These are phyloP conservation scores for Gentiana macrophylla DNA, from an alignment of 257 asterid species.

Conservation along the genomic window DNA sequence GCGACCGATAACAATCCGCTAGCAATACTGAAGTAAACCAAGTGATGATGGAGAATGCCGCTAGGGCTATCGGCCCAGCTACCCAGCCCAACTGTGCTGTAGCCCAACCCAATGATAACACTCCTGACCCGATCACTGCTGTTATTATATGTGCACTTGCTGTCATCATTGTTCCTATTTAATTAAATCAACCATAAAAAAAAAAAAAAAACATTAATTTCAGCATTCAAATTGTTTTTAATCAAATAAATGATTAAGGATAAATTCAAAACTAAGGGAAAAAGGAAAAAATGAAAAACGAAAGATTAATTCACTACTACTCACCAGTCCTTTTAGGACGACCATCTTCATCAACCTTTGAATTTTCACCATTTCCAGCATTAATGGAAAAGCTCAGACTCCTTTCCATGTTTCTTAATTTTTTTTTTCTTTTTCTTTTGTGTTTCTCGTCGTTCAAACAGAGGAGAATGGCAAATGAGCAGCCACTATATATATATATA, in stretches of 20 bases:
- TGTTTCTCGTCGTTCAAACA: too few species aligned
- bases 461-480: too few species aligned
- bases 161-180: constrained; percentile 38
- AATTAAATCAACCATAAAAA: not conserved
- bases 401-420: not conserved
- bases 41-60: constrained; percentile 40
- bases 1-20: constrained; percentile 48
- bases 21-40: constrained; percentile 46
- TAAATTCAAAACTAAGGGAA: not conserved
- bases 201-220: not conserved
- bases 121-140: constrained; percentile 74
- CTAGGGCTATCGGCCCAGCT: constrained; percentile 46
- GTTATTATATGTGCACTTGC: constrained; percentile 63
- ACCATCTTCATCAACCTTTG: constrained; percentile 44
- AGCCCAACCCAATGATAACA: constrained; percentile 75
- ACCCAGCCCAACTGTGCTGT: constrained; percentile 69
- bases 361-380: not conserved
- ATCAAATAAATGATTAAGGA: not conserved
- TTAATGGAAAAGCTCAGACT: not conserved
- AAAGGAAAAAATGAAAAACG: not conserved
- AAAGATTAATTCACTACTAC: not conserved
- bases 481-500: too few species aligned
- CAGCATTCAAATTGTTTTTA: not conserved
- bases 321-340: constrained; percentile 33
- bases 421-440: not conserved